Conservation (phyloP, 2,329 filamentous ascomycete genomes). For the Cladophialophora bantiana region DNA sequence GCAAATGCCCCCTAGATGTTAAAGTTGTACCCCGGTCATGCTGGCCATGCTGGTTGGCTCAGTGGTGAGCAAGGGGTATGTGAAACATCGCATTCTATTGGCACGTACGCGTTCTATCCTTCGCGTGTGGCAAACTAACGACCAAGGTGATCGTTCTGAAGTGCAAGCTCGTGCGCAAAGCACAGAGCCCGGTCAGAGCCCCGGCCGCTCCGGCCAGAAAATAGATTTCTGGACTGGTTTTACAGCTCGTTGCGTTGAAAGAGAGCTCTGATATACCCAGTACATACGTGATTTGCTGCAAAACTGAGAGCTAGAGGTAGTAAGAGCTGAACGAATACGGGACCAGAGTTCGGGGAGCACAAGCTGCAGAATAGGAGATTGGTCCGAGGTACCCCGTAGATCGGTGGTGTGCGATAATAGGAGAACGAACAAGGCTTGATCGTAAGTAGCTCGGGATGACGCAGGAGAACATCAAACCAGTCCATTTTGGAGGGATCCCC, state of each 20-base stretch:
- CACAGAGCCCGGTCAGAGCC: not conserved
- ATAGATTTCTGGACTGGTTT: not conserved
- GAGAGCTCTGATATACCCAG: not conserved
- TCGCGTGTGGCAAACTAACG: conserved; percentile 19
- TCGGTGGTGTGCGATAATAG: not conserved
- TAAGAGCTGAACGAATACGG: conserved; percentile 2
- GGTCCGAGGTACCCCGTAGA: conserved; percentile 6
- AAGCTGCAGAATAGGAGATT: conserved; percentile 21
- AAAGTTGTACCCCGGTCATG: conserved; percentile 14
- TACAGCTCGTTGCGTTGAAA: conserved; percentile 1
- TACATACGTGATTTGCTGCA: conserved; percentile 5
- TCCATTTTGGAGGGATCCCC: conserved; percentile 14
- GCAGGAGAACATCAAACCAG: conserved; percentile 10
- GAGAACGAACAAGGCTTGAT: conserved; percentile 13
- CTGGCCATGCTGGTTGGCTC: not conserved
- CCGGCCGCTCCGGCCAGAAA: not conserved
- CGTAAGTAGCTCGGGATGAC: conserved; percentile 7
- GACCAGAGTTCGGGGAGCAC: not conserved
- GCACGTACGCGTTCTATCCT: conserved; percentile 12
- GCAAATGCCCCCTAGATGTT: conserved; percentile 10
- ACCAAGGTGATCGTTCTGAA: conserved; percentile 15
- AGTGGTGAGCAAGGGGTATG: conserved; percentile 27
- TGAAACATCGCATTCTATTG: conserved; percentile 37
- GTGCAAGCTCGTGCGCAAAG: not conserved
- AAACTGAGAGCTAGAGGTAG: not conserved